These are phyloP conservation scores for Lachnellula subtilissima DNA, from an alignment of 2,329 filamentous ascomycete genomes.

Conservation along the genomic window DNA sequence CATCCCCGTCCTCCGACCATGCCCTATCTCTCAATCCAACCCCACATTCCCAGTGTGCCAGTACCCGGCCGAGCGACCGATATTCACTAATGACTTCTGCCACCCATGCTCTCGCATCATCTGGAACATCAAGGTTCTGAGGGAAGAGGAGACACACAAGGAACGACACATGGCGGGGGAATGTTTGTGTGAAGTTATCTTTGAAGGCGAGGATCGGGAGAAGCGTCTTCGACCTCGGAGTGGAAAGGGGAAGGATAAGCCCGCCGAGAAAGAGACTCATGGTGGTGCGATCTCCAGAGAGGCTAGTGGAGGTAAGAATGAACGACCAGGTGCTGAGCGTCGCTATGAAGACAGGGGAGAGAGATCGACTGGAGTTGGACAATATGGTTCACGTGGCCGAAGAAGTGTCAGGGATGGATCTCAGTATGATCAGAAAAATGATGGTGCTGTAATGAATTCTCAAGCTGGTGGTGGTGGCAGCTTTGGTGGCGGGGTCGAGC, in stretches of 20 bases:
- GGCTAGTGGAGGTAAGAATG: not conserved
- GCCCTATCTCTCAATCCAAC: slow-evolving; percentile 33
- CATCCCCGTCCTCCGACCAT: slow-evolving; percentile 36
- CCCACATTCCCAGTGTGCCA: slow-evolving; percentile 25
- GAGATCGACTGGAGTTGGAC: not conserved
- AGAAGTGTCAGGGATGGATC: not conserved
- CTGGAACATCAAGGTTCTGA: slow-evolving; percentile 27
- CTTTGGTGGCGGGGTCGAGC: not conserved
- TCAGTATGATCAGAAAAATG: not conserved
- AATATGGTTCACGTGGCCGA: not conserved
- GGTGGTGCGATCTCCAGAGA: not conserved
- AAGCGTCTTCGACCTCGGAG: slow-evolving; percentile 6
- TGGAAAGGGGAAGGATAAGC: slow-evolving; percentile 9
- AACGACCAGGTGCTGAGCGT: not conserved
- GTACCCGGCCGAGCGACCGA: slow-evolving; percentile 23
- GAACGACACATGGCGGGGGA: slow-evolving; percentile 18
- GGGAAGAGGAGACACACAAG: slow-evolving; percentile 24
- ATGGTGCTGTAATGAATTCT: not conserved
- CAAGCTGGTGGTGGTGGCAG: not conserved
- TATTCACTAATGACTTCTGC: slow-evolving; percentile 23
- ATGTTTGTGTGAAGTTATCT: slow-evolving; percentile 25
- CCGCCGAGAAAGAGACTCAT: slow-evolving; percentile 1
- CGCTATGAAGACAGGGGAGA: not conserved
- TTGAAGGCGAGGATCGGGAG: slow-evolving; percentile 20
- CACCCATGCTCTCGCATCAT: slow-evolving; percentile 27